phyloP scores from a whole-genome alignment of 2,329 filamentous ascomycete species.

The Truncatella angustata region DNA sequence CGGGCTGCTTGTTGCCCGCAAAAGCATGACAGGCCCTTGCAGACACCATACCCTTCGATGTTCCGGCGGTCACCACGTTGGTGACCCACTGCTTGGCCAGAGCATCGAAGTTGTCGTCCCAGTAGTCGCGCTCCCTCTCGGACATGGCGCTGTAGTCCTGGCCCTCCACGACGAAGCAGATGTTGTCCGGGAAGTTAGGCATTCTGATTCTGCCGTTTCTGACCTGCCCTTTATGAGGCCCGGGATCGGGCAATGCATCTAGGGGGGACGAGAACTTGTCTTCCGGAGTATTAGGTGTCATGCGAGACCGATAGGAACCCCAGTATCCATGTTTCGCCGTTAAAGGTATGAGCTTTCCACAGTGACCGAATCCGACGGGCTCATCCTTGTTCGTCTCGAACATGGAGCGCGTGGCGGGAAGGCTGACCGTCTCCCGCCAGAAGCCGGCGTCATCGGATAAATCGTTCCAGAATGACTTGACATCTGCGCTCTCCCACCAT shows the following conservation, averaged over 20 bases:
- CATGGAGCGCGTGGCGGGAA: not conserved
- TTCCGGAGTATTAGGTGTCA: not conserved
- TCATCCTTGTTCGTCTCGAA: not conserved
- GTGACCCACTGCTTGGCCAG: not conserved
- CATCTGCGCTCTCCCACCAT: too few relatives aligned
- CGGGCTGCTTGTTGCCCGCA: not conserved
- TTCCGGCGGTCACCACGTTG: not conserved
- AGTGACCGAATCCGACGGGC: not conserved
- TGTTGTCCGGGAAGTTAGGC: not conserved
- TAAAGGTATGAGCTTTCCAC: not conserved
- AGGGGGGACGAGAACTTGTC: not conserved
- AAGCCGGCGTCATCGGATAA: not conserved
- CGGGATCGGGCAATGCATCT: not conserved
- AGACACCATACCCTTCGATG: not conserved
- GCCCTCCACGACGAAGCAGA: constrained; percentile 4
- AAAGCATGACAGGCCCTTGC: not conserved
- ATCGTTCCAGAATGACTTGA: too few relatives aligned
- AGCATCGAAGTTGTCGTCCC: not conserved
- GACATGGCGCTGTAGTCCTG: constrained; percentile 1
- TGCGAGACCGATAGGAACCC: not conserved
- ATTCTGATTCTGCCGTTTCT: not conserved
- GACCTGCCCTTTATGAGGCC: not conserved
- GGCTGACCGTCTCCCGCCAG: not conserved
- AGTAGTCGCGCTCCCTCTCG: not conserved
- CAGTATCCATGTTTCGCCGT: not conserved